Percentiles rank a stretch among this genome's conserved stretches.
phyloP scores from a whole-genome alignment of 1,139 yeast species.

The Pichia sp. region DNA sequence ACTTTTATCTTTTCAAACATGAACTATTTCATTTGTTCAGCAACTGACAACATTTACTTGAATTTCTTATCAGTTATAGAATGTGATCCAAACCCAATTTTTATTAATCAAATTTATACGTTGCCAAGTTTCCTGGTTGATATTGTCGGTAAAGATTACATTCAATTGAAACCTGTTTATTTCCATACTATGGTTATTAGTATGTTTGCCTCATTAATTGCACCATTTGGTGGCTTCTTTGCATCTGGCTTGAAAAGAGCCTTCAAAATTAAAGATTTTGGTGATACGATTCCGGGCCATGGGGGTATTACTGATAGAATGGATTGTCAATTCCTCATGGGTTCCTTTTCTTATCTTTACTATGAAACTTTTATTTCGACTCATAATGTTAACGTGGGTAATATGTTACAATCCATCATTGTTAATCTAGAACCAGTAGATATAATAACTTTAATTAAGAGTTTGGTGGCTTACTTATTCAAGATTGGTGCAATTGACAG shows the following conservation, averaged over 20 bases:
- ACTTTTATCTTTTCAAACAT: slow-evolving; percentile 59
- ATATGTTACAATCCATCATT: slow-evolving; percentile 67
- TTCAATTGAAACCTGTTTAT: slow-evolving; percentile 77
- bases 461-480: slow-evolving; percentile 57
- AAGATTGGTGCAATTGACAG: slow-evolving; percentile 45
- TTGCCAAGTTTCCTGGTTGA: slow-evolving; percentile 64
- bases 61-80: slow-evolving; percentile 52
- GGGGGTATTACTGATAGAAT: slow-evolving; percentile 98
- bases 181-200: slow-evolving; percentile 82
- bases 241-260: slow-evolving; percentile 96
- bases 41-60: slow-evolving; percentile 31
- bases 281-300: slow-evolving; percentile 93
- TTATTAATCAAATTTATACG: slow-evolving; percentile 68
- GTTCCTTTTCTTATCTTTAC: slow-evolving; percentile 86
- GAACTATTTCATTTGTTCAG: slow-evolving; percentile 85
- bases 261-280: slow-evolving; percentile 90
- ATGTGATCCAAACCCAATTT: slow-evolving; percentile 85
- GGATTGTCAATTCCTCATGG: slow-evolving; percentile 98
- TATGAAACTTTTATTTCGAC: slow-evolving; percentile 86
- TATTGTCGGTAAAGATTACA: slow-evolving; percentile 35
- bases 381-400: slow-evolving; percentile 63
- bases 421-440: slow-evolving; percentile 64
- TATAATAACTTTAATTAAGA: slow-evolving; percentile 54
- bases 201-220: slow-evolving; percentile 92
- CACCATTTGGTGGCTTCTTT: slow-evolving; percentile 98